Evolutionary conservation across 441 rosid species (phyloP), one percentile per base, ranked within the genome.

Genomic region (Dalechampia spathulata): DNA sequence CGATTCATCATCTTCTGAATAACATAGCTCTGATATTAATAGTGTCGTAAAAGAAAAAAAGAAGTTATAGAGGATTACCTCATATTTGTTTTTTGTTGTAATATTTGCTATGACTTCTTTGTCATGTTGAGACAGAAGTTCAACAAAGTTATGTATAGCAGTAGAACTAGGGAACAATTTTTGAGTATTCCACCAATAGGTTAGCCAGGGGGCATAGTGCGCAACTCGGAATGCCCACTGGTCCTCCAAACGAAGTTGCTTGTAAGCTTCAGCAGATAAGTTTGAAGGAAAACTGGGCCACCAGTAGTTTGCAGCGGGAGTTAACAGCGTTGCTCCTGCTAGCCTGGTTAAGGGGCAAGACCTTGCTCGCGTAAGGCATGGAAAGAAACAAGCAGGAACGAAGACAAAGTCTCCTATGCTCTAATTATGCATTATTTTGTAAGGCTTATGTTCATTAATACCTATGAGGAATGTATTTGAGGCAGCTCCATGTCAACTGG

Each of bases 161-260:
- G n/a, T n/a, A n/a, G n/a, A n/a, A n/a, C n/a, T n/a, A 47, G 79
- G 76, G 55, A 78, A 75, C 79, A 66, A 71, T 34, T 75, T 78
- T 51, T 75, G 86, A 46, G 79, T 78, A 63, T 75, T 73, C 83
- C 83, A 81, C 86, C 86, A 81, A 48, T 75, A 57, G 42, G 74
- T 57, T 17, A 80, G 77, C 83, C 83, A 80, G 13, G 83, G 75
- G 8, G 49, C 41, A 48, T 81, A 74, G 34, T 75, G 86, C 58
- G 73, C 65, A 52, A 78, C 73, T 42, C 81, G 72, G n/a, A 69
- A 39, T 1, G 73, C 52, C 86, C 83, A 81, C 51, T 68, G 81
- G 15, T 78, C 83, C 23, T 22, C 58, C 20, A 34, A 61, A 2
- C 65, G 39, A 55, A 60, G 71, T 55, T 53, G 57, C 45, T 58